Conservation (phyloP, 176 grass and related monocot species). For the Avena insularis region DNA sequence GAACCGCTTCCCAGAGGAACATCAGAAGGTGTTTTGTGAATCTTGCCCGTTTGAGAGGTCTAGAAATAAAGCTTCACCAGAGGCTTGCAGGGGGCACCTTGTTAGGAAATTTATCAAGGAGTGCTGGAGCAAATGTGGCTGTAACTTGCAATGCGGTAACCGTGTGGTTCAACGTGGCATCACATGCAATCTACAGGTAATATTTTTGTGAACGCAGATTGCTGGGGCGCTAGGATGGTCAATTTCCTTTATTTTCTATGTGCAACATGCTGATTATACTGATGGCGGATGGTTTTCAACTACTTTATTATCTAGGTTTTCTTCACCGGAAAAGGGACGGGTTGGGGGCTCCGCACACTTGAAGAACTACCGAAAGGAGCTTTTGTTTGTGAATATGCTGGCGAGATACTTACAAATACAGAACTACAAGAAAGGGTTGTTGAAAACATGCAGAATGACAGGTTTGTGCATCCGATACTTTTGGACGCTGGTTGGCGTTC, state of each 20-base stretch:
- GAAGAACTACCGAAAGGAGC: slow-evolving; percentile 71
- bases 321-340: slow-evolving; percentile 56
- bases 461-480: slow-evolving; percentile 49
- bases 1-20: slow-evolving; percentile 42
- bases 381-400: slow-evolving; percentile 78
- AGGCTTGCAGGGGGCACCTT: slow-evolving; percentile 64
- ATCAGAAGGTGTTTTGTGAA: slow-evolving; percentile 54
- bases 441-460: slow-evolving; percentile 48
- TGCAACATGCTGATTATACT: neutral
- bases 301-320: slow-evolving; percentile 57
- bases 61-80: slow-evolving; percentile 44
- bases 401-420: slow-evolving; percentile 63
- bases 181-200: slow-evolving; percentile 58
- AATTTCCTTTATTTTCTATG: too few relatives aligned
- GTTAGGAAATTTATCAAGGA: slow-evolving; percentile 70
- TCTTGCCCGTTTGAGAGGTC: slow-evolving; percentile 57
- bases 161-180: slow-evolving; percentile 78
- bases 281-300: neutral
- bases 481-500: slow-evolving; percentile 76
- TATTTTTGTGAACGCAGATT: slow-evolving; percentile 1
- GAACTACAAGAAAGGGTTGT: slow-evolving; percentile 58
- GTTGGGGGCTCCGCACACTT: slow-evolving; percentile 68
- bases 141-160: slow-evolving; percentile 67
- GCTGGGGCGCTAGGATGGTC: neutral
- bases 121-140: slow-evolving; percentile 80